Conservation (phyloP, 495 filamentous ascomycete species). For the Podospora australis region DNA sequence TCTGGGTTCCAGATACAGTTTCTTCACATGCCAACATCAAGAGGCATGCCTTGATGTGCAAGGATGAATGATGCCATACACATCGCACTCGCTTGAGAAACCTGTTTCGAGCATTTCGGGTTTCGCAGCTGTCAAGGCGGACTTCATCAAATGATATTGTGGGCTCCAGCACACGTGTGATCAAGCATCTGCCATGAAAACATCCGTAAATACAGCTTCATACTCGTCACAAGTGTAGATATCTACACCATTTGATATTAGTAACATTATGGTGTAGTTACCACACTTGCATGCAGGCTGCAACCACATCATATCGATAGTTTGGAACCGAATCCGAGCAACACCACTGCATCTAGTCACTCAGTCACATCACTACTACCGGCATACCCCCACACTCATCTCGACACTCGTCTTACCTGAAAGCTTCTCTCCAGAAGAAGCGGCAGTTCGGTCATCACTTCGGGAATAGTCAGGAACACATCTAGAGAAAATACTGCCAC, state of each 20-base stretch:
- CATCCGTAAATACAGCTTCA: background rate
- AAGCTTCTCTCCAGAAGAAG: background rate
- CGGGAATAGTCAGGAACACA: background rate
- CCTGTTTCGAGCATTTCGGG: background rate
- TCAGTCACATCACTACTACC: background rate
- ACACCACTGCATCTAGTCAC: background rate
- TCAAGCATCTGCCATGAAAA: background rate
- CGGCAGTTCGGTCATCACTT: background rate
- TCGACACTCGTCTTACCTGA: background rate
- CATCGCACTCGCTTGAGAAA: background rate
- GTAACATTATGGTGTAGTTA: background rate
- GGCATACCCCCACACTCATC: background rate
- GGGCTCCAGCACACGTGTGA: background rate
- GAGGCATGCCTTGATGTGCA: too few relatives aligned
- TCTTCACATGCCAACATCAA: too few relatives aligned
- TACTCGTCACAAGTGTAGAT: background rate
- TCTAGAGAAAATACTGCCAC: background rate
- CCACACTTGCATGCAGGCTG: background rate
- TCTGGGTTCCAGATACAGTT: too few relatives aligned
- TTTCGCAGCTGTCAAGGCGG: too few relatives aligned
- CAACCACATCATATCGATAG: background rate
- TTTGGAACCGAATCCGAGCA: background rate
- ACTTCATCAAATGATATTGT: background rate
- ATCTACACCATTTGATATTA: background rate
- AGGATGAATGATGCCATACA: background rate